Conservation (phyloP, 192 early-diverging fungal species). For the Kappamyces sp. region DNA sequence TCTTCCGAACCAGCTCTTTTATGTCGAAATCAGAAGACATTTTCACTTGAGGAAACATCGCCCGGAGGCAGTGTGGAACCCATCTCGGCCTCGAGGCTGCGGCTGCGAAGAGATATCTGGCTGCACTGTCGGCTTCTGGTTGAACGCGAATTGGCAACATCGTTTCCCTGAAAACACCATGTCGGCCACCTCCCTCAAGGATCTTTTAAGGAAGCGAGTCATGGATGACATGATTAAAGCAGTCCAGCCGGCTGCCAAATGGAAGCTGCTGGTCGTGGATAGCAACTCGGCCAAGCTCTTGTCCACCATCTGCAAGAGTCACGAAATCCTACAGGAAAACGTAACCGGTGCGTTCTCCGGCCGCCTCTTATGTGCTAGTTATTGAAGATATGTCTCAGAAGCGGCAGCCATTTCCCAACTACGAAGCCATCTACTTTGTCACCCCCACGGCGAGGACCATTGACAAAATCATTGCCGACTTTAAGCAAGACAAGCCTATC, state of each 20-base stretch:
- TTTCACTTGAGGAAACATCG: background rate
- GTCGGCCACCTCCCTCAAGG: background rate
- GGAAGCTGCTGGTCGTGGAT: slow-evolving; percentile 83
- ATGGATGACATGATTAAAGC: slow-evolving; percentile 70
- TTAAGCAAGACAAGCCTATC: slow-evolving; percentile 31
- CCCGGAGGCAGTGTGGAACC: background rate
- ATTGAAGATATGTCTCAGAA: slow-evolving; percentile 44
- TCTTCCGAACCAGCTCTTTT: background rate
- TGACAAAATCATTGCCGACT: slow-evolving; percentile 48
- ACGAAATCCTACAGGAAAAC: slow-evolving; percentile 69
- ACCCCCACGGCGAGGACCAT: slow-evolving; percentile 38
- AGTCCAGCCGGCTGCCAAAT: slow-evolving; percentile 63
- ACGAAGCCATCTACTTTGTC: slow-evolving; percentile 55
- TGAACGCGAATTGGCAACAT: background rate
- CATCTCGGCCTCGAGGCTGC: background rate
- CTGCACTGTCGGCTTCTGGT: background rate
- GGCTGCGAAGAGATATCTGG: background rate
- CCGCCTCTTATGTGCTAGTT: slow-evolving; percentile 19
- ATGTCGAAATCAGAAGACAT: background rate
- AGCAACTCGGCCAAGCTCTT: slow-evolving; percentile 64
- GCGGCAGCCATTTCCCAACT: slow-evolving; percentile 45
- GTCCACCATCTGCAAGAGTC: slow-evolving; percentile 70
- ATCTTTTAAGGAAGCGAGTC: slow-evolving; percentile 18
- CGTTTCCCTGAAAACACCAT: background rate
- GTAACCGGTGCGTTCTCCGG: slow-evolving; percentile 51